phyloP scores from a whole-genome alignment of 345 rosid genomes.

The Aquilaria yunnanensis region DNA sequence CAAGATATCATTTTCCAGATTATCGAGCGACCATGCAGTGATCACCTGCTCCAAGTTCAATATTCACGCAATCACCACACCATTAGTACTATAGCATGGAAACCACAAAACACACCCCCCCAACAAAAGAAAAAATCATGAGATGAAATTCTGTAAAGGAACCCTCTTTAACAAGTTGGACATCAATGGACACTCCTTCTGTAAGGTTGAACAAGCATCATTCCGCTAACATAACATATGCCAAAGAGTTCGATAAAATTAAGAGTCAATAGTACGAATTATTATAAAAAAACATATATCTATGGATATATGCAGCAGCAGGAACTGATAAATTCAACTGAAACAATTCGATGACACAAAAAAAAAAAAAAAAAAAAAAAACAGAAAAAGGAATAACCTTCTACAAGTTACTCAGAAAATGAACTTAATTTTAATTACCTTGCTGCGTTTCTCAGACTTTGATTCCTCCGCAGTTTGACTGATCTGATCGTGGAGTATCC shows the following conservation, averaged over 20 bases:
- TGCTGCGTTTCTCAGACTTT: constrained; percentile 11
- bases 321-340: no score
- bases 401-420: neutral
- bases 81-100: neutral
- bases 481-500: constrained; percentile 25
- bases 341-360: neutral
- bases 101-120: neutral
- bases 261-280: no score
- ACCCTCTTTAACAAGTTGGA: constrained; percentile 6
- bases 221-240: neutral
- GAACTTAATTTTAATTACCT: constrained; percentile 8
- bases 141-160: constrained; percentile 13
- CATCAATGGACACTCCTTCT: no score
- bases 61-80: constrained; percentile 2
- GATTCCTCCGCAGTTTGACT: constrained; percentile 15
- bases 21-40: constrained; percentile 27
- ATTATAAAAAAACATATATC: no score
- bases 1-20: constrained; percentile 27
- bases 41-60: constrained; percentile 31
- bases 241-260: no score
- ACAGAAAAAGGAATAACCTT: neutral
- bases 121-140: constrained; percentile 4
- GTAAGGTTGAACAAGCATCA: neutral
- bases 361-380: neutral
- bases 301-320: no score